Percentiles rank a stretch among this genome's conserved stretches.
phyloP scores from a whole-genome alignment of 441 rosid genomes.

The Syzygium syzygioides region DNA sequence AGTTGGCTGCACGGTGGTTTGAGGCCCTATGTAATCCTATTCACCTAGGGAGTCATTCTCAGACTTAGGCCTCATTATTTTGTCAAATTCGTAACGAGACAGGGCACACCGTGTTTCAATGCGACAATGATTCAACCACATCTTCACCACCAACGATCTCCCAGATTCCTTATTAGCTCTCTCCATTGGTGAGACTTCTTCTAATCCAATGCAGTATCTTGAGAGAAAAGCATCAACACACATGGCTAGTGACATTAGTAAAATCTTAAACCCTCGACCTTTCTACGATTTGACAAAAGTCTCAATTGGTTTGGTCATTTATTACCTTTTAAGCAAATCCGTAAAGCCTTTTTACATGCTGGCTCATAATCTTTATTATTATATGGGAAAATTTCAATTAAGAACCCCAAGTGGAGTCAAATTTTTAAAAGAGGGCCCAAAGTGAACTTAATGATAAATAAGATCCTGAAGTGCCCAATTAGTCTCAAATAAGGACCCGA shows the following conservation, averaged over 20 bases:
- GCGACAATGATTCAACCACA: background rate
- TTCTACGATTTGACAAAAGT: background rate
- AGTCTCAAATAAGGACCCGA: too few relatives aligned
- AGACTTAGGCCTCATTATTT: background rate
- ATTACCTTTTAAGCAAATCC: background rate
- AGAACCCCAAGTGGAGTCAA: too few relatives aligned
- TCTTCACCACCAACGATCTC: background rate
- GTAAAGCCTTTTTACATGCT: background rate
- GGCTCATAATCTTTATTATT: background rate
- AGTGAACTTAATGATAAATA: too few relatives aligned
- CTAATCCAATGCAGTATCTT: background rate
- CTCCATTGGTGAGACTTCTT: background rate
- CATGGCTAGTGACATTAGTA: background rate
- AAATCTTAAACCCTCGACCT: background rate
- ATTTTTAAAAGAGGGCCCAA: too few relatives aligned
- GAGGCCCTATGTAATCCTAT: background rate
- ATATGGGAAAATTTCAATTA: background rate
- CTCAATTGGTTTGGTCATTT: background rate
- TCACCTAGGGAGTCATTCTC: background rate
- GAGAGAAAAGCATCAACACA: background rate
- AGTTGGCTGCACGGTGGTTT: background rate
- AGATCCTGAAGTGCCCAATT: too few relatives aligned
- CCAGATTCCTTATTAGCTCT: background rate
- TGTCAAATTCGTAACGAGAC: background rate
- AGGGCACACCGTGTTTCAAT: background rate